A percentile compares a stretch with the other conserved stretches of the same genome.
These are phyloP conservation scores for Fusarium clavum DNA, from an alignment of 2,329 filamentous ascomycete genomes.

Conservation along the genomic window DNA sequence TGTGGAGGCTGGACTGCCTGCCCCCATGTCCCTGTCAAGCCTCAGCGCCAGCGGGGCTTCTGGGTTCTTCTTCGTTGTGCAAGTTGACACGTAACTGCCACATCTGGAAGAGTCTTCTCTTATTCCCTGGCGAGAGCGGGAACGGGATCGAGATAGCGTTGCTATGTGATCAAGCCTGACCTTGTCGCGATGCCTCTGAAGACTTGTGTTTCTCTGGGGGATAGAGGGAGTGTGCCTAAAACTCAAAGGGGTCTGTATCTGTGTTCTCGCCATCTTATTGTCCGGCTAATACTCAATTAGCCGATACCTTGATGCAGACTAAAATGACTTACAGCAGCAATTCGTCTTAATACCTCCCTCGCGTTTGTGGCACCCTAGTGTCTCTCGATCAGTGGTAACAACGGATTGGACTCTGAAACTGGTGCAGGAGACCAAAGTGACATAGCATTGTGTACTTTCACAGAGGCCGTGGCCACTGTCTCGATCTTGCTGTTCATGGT, in stretches of 20 bases:
- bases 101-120: slow-evolving; percentile 21
- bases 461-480: slow-evolving; percentile 63
- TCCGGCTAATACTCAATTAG: slow-evolving; percentile 1
- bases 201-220: slow-evolving; percentile 42
- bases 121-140: not conserved
- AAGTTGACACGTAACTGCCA: slow-evolving; percentile 16
- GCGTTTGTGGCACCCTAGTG: slow-evolving; percentile 63
- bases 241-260: slow-evolving; percentile 9
- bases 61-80: slow-evolving; percentile 14
- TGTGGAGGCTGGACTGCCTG: not conserved
- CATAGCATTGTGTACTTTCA: slow-evolving; percentile 60
- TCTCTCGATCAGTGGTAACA: slow-evolving; percentile 59
- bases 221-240: slow-evolving; percentile 28
- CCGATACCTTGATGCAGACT: not conserved
- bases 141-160: not conserved
- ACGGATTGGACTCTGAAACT: slow-evolving; percentile 50
- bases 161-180: not conserved
- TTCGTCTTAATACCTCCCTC: slow-evolving; percentile 54
- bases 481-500: slow-evolving; percentile 61
- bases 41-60: slow-evolving; percentile 9
- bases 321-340: slow-evolving; percentile 33
- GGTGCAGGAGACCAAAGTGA: slow-evolving; percentile 65
- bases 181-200: slow-evolving; percentile 16
- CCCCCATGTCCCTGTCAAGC: slow-evolving; percentile 4
- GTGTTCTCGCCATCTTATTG: not conserved